Evolutionary conservation across 2,329 filamentous ascomycete genomes (phyloP), one percentile per base, ranked within the genome.

Genomic region (Acephala macrosclerotiorum): DNA sequence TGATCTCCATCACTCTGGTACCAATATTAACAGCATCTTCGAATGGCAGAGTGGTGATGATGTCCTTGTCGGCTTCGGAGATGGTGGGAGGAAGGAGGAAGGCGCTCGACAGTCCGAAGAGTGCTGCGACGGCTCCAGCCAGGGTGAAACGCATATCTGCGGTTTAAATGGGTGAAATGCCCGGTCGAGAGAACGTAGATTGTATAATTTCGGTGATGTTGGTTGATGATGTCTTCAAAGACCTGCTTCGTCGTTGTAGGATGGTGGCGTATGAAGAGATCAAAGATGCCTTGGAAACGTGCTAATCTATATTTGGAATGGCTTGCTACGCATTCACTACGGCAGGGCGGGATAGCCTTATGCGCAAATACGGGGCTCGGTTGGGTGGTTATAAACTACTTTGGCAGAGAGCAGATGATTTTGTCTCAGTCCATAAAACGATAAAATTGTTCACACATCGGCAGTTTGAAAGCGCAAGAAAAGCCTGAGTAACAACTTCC

Each of bases 71-170:
- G 60, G 79, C 76, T 22, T 78, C 75, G 66, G 80, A 79, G 63
- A 83, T 75, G 71, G 82, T 78, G 64, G 87, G 84, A 38, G 87
- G 81, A 61, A 90, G 71, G 66, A 89, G 79, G 72, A 89, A 82
- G 64, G 86, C 84, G 26, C 77, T 74, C 38, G 64, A 60, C 11
- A 68, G 51, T 26, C 63, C 66, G n/a, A 68, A 68, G 20, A 73
- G 42, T 36, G 68, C 67, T 26, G 66, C 66, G 14, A 68, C 63
- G 40, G 66, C 70, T 45, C 65, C 67, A 7, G 73, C 58, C 33
- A 67, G 67, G n/a, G 66, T 47, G 40, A 71, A 68, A 64, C 58
- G 68, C 74, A 76, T 76, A 38, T 22, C 70, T 60, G 38, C 53
- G 11, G 25, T 7, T 40, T 16, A 29, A 29, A 56, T 60, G 40